Evolutionary conservation across 495 filamentous ascomycete species (phyloP).

Genomic region (Hypoxylon fragiforme): DNA sequence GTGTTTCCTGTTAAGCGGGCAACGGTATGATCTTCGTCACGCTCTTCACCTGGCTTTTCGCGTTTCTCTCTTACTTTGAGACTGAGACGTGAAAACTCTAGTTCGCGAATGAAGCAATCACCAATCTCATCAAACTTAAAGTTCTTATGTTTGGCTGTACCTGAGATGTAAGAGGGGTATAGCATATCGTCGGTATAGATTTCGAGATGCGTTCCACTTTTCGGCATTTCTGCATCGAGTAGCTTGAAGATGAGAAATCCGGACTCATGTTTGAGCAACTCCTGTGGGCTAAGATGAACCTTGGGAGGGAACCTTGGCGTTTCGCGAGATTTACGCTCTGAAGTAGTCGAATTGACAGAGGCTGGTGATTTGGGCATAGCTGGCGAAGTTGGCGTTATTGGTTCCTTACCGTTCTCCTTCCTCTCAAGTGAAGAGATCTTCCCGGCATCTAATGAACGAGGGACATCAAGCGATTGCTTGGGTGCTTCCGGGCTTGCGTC

Average conservation of each 20-base stretch:
- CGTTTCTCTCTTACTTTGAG: conserved; percentile 76
- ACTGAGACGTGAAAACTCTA: conserved; percentile 92
- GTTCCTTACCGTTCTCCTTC: conserved; percentile 30
- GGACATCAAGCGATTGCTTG: conserved; percentile 43
- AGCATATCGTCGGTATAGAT: conserved; percentile 92
- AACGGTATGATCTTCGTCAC: conserved; percentile 68
- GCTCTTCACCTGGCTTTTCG: conserved; percentile 72
- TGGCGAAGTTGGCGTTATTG: conserved; percentile 42
- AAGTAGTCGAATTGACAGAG: conserved; percentile 35
- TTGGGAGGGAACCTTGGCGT: conserved; percentile 69
- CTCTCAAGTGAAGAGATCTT: conserved; percentile 43
- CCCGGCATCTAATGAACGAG: conserved; percentile 44
- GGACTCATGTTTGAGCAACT: conserved; percentile 82
- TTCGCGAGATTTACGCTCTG: conserved; percentile 57
- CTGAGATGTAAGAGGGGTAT: conserved; percentile 84
- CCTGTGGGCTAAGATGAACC: conserved; percentile 73
- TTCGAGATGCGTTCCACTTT: conserved; percentile 77
- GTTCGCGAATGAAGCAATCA: conserved; percentile 92
- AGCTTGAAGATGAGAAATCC: conserved; percentile 94
- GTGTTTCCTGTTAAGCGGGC: conserved; percentile 86
- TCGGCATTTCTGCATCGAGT: conserved; percentile 80
- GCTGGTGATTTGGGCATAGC: conserved; percentile 34
- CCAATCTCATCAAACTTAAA: conserved; percentile 85
- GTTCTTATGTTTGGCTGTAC: conserved; percentile 65
- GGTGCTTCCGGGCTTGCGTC: conserved; percentile 35